A percentile compares a stretch with the other conserved stretches of the same genome.
phyloP scores from a whole-genome alignment of 2,329 filamentous ascomycete genomes.

The Ilyonectria destructans region DNA sequence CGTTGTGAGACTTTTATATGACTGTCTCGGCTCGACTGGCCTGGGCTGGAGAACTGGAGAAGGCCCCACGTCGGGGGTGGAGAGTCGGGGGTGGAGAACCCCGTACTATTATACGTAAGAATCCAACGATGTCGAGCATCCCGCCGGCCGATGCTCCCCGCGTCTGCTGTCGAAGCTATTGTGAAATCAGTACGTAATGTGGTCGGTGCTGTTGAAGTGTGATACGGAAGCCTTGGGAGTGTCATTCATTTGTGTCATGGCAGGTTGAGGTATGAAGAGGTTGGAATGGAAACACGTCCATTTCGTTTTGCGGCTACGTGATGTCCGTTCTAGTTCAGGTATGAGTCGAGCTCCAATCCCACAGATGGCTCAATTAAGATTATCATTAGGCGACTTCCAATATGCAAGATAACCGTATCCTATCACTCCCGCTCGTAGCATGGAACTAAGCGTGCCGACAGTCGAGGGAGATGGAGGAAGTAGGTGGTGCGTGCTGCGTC shows the following conservation, averaged over 20 bases:
- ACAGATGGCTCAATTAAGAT: not conserved
- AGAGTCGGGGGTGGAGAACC: not conserved
- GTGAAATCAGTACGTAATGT: not conserved
- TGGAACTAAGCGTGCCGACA: not conserved
- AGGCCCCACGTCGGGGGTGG: not conserved
- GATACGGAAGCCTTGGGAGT: not conserved
- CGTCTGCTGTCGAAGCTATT: not conserved
- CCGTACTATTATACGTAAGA: constrained; percentile 1
- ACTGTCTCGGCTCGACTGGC: not conserved
- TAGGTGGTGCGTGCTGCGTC: not conserved
- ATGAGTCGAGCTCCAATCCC: not conserved
- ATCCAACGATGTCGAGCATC: not conserved
- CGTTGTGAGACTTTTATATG: not conserved
- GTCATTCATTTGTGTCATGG: not conserved
- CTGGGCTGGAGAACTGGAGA: not conserved
- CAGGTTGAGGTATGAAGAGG: not conserved
- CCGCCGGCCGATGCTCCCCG: not conserved
- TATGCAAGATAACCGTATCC: not conserved
- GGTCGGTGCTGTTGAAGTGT: not conserved
- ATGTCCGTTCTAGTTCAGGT: not conserved
- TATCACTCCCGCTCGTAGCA: not conserved
- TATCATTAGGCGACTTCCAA: not conserved
- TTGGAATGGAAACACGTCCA: not conserved
- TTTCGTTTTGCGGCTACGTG: not conserved
- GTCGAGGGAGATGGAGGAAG: not conserved